Evolutionary conservation across 441 rosid genomes (phyloP).

Genomic region (Dalechampia spathulata): DNA sequence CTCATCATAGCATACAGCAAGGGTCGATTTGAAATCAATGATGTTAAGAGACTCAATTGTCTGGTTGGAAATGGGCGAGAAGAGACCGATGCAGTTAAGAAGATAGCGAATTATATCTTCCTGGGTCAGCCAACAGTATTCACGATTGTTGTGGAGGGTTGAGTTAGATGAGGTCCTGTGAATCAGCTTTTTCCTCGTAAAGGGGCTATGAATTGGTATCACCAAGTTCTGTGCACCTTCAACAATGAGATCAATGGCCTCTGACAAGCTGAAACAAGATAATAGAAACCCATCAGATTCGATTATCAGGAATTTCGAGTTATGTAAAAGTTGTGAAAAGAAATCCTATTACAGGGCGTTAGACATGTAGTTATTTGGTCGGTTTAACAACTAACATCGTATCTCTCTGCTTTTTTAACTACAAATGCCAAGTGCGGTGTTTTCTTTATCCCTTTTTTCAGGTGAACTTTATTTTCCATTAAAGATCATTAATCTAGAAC

Average conservation of each 20-base stretch:
- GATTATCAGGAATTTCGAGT: no score
- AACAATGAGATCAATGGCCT: conserved; percentile 63
- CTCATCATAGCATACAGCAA: conserved; percentile 55
- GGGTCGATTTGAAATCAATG: conserved; percentile 32
- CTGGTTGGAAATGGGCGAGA: conserved; percentile 59
- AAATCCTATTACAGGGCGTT: no score
- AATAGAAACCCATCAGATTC: conserved; percentile 1
- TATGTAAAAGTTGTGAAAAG: no score
- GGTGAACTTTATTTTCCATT: no score
- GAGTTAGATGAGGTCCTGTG: conserved; percentile 22
- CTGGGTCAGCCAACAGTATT: conserved; percentile 65
- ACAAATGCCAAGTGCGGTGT: no score
- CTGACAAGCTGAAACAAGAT: conserved; percentile 43
- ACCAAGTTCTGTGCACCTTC: conserved; percentile 80
- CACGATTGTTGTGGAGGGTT: conserved; percentile 31
- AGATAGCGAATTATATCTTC: conserved; percentile 73
- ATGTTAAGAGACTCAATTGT: conserved; percentile 59
- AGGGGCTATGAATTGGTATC: conserved; percentile 57
- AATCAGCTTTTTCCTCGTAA: conserved; percentile 39
- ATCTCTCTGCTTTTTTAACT: no score
- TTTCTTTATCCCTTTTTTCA: no score
- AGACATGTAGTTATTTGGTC: no score
- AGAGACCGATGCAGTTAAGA: conserved; percentile 65
- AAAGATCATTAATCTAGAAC: no score
- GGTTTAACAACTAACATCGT: no score